A percentile compares a stretch with the other conserved stretches of the same genome.
These are phyloP conservation scores for Cydonia oblonga DNA, from an alignment of 331 rosid species.

Conservation along the genomic window DNA sequence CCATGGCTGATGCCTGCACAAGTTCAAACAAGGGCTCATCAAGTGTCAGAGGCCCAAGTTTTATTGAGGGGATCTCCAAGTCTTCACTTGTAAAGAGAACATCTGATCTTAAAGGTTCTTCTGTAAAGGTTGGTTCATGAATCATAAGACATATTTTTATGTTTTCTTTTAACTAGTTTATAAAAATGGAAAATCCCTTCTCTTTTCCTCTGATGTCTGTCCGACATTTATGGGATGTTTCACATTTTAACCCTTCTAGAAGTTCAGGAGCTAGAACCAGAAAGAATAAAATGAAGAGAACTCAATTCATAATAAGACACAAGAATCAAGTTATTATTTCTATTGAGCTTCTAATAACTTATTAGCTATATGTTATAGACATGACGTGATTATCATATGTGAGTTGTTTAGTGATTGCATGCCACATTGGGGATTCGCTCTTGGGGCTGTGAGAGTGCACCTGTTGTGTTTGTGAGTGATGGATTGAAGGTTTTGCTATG, in stretches of 20 bases:
- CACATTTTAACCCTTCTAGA: not conserved
- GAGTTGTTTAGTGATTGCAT: not conserved
- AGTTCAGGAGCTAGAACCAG: not conserved
- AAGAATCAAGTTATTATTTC: not conserved
- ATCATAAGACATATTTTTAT: not conserved
- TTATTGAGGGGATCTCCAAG: slow-evolving; percentile 90
- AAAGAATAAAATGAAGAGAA: not conserved
- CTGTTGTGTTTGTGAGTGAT: not conserved
- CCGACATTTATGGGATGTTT: not conserved
- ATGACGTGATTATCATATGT: not conserved
- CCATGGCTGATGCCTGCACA: slow-evolving; percentile 86
- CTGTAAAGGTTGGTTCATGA: slow-evolving; percentile 64
- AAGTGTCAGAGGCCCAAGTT: slow-evolving; percentile 59
- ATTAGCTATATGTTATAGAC: not conserved
- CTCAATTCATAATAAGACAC: not conserved
- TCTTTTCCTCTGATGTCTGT: not conserved
- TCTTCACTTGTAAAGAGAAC: slow-evolving; percentile 78
- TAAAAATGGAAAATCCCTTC: not conserved
- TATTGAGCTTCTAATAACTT: not conserved
- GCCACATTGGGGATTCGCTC: not conserved
- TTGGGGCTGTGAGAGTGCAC: not conserved
- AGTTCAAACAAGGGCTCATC: slow-evolving; percentile 45
- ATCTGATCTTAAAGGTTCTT: slow-evolving; percentile 77
- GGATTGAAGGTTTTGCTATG: not conserved
- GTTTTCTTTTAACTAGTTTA: not conserved